phyloP scores from a whole-genome alignment of 1,284 basidiomycete genomes.

The Cryptococcus sp. region DNA sequence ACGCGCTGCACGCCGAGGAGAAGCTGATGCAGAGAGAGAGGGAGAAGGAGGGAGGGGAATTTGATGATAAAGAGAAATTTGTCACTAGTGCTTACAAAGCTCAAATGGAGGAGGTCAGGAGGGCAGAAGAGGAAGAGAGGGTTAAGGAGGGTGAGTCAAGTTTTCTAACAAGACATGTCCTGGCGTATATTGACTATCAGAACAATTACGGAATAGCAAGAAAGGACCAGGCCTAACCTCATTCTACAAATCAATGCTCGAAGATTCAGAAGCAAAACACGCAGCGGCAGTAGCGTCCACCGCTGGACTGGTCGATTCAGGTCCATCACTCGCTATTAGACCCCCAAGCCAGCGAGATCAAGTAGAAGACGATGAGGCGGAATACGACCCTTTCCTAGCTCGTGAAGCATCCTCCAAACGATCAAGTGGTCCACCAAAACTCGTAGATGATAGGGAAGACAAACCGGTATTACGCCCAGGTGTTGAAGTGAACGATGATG shows the following conservation, averaged over 20 bases:
- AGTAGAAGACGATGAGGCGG: constrained; percentile 39
- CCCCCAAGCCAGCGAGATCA: constrained; percentile 20
- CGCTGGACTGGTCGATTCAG: constrained; percentile 36
- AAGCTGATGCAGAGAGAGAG: constrained; percentile 95
- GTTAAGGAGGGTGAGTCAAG: constrained; percentile 66
- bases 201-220: constrained; percentile 56
- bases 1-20: constrained; percentile 92
- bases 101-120: constrained; percentile 87
- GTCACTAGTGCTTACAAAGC: constrained; percentile 97
- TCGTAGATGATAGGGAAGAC: constrained; percentile 55
- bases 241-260: constrained; percentile 78
- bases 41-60: constrained; percentile 89
- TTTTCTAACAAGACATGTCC: background rate
- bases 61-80: constrained; percentile 89
- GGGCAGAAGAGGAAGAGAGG: constrained; percentile 87
- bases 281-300: constrained; percentile 76
- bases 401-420: constrained; percentile 19
- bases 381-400: constrained; percentile 42
- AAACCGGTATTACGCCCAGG: too few species aligned
- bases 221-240: constrained; percentile 69
- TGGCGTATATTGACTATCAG: constrained; percentile 40
- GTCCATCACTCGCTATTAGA: constrained; percentile 49
- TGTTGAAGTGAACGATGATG: constrained; percentile 95
- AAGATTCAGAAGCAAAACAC: constrained; percentile 74
- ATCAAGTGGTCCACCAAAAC: constrained; percentile 10